Percentiles rank a stretch among this genome's conserved stretches.
Evolutionary conservation across 176 grass and related monocot genomes (phyloP).

Genomic region (Pontederia paniculata): DNA sequence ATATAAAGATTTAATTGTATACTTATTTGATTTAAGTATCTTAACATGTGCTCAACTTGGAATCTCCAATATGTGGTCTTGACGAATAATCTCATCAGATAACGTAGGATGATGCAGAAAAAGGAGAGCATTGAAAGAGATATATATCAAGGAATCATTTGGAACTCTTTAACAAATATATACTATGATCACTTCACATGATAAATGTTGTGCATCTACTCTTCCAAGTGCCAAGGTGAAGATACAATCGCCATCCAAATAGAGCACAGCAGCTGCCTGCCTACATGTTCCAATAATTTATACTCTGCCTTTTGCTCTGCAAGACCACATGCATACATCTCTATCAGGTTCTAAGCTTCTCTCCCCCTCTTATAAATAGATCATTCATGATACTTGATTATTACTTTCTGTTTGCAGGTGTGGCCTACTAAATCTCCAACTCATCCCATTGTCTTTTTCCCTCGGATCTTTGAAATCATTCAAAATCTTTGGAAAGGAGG

Average conservation of each 20-base stretch:
- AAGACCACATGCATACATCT: conserved; percentile 20
- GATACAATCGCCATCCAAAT: not conserved
- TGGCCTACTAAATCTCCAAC: conserved; percentile 19
- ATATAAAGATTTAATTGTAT: no score
- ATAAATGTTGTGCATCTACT: not conserved
- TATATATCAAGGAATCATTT: no score
- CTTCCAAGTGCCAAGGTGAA: no score
- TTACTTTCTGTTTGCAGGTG: conserved; percentile 7
- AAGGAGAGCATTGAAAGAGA: no score
- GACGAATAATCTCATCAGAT: no score
- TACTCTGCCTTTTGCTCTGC: conserved; percentile 8
- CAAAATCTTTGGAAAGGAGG: not conserved
- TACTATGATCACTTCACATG: no score
- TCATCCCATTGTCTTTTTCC: conserved; percentile 10
- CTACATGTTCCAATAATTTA: conserved; percentile 7
- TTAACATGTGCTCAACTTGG: no score
- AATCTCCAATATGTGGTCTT: no score
- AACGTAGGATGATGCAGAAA: no score
- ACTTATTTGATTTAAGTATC: no score
- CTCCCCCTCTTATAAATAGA: not conserved
- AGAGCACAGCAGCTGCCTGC: not conserved
- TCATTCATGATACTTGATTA: not conserved
- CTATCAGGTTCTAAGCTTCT: conserved; percentile 9
- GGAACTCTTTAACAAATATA: no score
- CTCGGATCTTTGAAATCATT: not conserved